These are phyloP conservation scores for Penicillium cataractarum DNA, from an alignment of 495 filamentous ascomycete genomes.

Conservation along the genomic window DNA sequence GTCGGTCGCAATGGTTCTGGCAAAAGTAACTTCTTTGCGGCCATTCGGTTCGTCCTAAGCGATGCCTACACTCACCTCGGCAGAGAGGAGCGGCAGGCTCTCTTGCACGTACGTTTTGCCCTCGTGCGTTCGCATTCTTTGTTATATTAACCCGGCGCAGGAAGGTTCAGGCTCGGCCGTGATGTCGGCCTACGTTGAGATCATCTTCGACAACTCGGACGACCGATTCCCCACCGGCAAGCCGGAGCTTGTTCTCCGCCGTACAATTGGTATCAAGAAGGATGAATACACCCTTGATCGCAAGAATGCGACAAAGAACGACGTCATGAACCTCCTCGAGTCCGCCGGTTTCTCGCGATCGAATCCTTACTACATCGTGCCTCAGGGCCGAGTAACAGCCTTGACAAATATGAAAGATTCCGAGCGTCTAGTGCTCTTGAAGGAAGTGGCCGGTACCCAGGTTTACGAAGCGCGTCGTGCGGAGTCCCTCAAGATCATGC, in stretches of 20 bases:
- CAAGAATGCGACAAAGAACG: conserved; percentile 91
- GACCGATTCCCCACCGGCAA: conserved; percentile 95
- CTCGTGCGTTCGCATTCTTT: neutral
- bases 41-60: conserved; percentile 96
- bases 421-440: conserved; percentile 84
- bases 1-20: conserved; percentile 98
- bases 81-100: conserved; percentile 91
- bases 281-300: conserved; percentile 97
- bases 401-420: conserved; percentile 98
- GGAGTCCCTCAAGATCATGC: conserved; percentile 95
- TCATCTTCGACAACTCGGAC: conserved; percentile 98
- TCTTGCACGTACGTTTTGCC: conserved; percentile 69
- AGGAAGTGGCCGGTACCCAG: conserved; percentile 96
- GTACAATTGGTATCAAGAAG: conserved; percentile 96
- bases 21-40: conserved; percentile 99
- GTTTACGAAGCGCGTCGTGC: conserved; percentile 90
- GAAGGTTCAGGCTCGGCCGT: conserved; percentile 97
- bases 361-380: conserved; percentile 99
- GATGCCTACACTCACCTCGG: conserved; percentile 97
- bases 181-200: conserved; percentile 98
- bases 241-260: conserved; percentile 83
- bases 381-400: conserved; percentile 92
- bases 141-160: conserved; percentile 41
- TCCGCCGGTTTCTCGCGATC: conserved; percentile 95
- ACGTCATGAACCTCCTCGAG: conserved; percentile 95